Base-by-base conservation (phyloP, 352 stramenopile species). In the Phytophthora hybrid region DNA sequence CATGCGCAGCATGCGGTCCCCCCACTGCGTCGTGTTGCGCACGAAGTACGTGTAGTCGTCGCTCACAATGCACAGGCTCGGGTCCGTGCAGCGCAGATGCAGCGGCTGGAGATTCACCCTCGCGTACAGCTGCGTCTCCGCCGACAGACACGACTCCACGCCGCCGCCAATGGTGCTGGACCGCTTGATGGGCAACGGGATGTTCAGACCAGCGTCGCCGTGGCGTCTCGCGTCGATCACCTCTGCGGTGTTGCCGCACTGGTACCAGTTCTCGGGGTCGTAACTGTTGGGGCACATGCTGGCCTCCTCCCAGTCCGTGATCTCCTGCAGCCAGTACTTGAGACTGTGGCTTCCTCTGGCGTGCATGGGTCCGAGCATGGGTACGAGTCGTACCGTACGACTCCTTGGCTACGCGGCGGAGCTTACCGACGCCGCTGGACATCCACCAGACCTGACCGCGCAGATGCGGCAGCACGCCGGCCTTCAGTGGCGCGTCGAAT, bases 401-500 rank as follows among this genome's bases (percentile, higher is more conserved):
- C 56, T 93, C 87, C 1, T 32, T 26, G 0, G 84, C 80, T 10
- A 66, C 56, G 5, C 61, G 59, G 23, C 79, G 69, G 52, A 94
- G 87, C 39, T 91, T 69, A 0, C 76, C 84, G 0, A 87, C 89
- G 5, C 88, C 88, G 58, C 84, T 92, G 73, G 86, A 94, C 68
- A 91, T 80, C 81, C 85, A 95, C 91, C 91, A 97, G 59, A 97
- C 84, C 19, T 87, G 76, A 9, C 90, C 90, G 13, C 91, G 85
- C 18, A 90, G 62, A 2, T 86, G 78, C 4, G 88, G 82, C 7
- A 88, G 86, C 53, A 97, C 74, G 16, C 91, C 91, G 0, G 82
- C 66, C 44, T 77, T 85, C 44, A 96, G 21, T 31, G 95, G 66
- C 16, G 63, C 70, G 66, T 94, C 86, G 54, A 94, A 91, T 60